phyloP scores from a whole-genome alignment of 1,284 basidiomycete genomes.

The Cutaneotrichosporon daszewskae region DNA sequence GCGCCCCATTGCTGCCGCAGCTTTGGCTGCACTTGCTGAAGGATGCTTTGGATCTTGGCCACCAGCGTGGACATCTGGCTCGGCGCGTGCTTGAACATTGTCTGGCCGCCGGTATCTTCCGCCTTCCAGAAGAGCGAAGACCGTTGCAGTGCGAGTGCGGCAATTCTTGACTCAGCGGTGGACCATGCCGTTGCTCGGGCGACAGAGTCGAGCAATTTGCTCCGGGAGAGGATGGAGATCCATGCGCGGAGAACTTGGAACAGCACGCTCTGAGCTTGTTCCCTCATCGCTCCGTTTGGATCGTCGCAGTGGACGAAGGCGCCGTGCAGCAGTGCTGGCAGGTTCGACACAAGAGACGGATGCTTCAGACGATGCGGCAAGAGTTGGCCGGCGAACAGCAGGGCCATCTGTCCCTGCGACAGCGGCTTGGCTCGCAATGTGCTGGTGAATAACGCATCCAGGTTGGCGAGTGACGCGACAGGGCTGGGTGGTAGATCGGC shows the following conservation, averaged over 20 bases:
- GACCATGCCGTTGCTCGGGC: constrained; percentile 28
- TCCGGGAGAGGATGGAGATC: constrained; percentile 50
- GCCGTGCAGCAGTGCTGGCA: constrained; percentile 73
- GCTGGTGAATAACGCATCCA: constrained; percentile 40
- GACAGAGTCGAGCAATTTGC: constrained; percentile 13
- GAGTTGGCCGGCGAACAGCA: constrained; percentile 78
- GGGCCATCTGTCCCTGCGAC: constrained; percentile 78
- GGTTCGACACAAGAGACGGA: constrained; percentile 54
- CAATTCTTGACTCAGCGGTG: constrained; percentile 54
- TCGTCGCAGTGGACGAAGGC: constrained; percentile 81
- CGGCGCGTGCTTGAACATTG: constrained; percentile 38
- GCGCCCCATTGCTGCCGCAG: constrained; percentile 74
- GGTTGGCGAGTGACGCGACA: constrained; percentile 46
- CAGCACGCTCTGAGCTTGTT: constrained; percentile 65
- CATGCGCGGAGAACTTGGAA: constrained; percentile 76
- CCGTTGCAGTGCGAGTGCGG: constrained; percentile 48
- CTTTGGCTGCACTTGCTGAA: constrained; percentile 63
- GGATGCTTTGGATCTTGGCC: constrained; percentile 60
- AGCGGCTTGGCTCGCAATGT: constrained; percentile 42
- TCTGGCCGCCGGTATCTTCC: constrained; percentile 53
- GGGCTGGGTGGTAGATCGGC: constrained; percentile 66
- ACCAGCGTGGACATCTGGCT: constrained; percentile 70
- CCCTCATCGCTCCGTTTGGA: constrained; percentile 61
- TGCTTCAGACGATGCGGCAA: constrained; percentile 74
- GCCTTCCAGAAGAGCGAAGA: constrained; percentile 63